Conservation (phyloP, 495 filamentous ascomycete species). For the Lentithecium fluviatile region DNA sequence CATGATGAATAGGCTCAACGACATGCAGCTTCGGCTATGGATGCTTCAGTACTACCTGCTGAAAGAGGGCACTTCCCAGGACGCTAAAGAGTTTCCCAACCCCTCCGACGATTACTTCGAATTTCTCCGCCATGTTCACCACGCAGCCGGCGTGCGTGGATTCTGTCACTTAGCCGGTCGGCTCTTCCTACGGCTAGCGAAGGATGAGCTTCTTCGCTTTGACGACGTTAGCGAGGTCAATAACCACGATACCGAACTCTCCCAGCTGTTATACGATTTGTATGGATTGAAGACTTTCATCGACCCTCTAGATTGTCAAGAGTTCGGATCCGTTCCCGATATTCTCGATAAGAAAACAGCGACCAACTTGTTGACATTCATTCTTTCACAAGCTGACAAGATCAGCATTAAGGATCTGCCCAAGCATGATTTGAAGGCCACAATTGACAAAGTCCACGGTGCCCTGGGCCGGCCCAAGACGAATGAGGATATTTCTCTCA, state of each 20-base stretch:
- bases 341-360: slow-evolving; percentile 74
- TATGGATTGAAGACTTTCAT: slow-evolving; percentile 78
- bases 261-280: slow-evolving; percentile 84
- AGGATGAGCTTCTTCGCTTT: slow-evolving; percentile 59
- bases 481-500: slow-evolving; percentile 67
- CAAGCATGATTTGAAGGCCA: slow-evolving; percentile 81
- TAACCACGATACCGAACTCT: slow-evolving; percentile 60
- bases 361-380: slow-evolving; percentile 73
- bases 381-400: slow-evolving; percentile 73
- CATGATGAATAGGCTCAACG: slow-evolving; percentile 64
- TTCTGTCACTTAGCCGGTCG: slow-evolving; percentile 83
- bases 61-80: slow-evolving; percentile 70
- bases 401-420: slow-evolving; percentile 88
- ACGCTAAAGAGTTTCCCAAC: slow-evolving; percentile 57
- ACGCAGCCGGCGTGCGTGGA: slow-evolving; percentile 78
- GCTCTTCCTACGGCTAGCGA: slow-evolving; percentile 84
- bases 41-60: slow-evolving; percentile 72
- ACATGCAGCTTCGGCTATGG: slow-evolving; percentile 89
- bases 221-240: slow-evolving; percentile 45
- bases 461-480: slow-evolving; percentile 65
- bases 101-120: slow-evolving; percentile 69
- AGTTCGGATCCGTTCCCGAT: slow-evolving; percentile 74
- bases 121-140: slow-evolving; percentile 74
- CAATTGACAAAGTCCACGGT: slow-evolving; percentile 86
- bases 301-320: slow-evolving; percentile 62